Evolutionary conservation across 768 basidiomycete species (phyloP).

Genomic region (Lactarius vividus): DNA sequence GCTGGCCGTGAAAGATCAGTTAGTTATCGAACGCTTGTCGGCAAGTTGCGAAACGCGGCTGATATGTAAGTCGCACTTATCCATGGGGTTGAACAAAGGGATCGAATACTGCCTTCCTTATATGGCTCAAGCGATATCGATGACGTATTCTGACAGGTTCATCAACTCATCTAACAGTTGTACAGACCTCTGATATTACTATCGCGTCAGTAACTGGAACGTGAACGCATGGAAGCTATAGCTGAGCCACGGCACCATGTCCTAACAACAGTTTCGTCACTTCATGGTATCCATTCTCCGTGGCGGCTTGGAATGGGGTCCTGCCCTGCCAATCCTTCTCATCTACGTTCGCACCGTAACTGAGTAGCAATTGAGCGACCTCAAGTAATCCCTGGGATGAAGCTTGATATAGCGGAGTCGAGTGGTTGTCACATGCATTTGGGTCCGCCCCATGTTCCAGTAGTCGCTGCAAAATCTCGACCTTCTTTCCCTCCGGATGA

Average conservation of each 20-base stretch:
- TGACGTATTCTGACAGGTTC: no score
- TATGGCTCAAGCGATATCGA: no score
- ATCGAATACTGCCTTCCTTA: no score
- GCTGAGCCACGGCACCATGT: background rate
- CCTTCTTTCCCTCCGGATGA: no score
- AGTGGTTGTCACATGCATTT: background rate
- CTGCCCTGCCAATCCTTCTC: background rate
- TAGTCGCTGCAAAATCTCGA: background rate
- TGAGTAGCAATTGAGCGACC: background rate
- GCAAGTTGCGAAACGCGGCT: no score
- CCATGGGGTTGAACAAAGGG: no score
- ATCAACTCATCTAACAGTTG: no score
- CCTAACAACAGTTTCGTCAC: background rate
- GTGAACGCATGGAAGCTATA: background rate
- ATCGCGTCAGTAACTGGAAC: background rate
- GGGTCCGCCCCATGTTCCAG: background rate
- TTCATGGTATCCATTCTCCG: background rate
- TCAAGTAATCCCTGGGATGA: background rate
- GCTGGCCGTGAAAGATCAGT: no score
- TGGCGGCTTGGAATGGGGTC: background rate
- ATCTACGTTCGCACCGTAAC: background rate
- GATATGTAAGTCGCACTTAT: no score
- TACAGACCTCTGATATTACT: background rate
- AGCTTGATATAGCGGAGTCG: background rate
- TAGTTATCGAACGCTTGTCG: no score